Evolutionary conservation across 202 grass and related monocot genomes (phyloP).

Genomic region (Setaria viridis): DNA sequence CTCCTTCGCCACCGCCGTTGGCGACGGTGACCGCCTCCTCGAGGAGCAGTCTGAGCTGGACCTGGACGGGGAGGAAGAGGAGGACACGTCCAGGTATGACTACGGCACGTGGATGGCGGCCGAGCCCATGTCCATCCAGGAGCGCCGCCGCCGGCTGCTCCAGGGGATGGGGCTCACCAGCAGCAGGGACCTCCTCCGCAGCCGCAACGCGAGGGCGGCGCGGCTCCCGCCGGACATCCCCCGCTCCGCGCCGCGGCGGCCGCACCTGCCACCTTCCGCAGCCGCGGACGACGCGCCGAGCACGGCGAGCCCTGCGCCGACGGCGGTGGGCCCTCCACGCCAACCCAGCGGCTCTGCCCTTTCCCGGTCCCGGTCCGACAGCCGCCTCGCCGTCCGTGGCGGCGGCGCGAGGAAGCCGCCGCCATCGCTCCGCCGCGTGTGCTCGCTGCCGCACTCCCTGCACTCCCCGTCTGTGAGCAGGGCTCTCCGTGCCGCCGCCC

Average conservation of each 20-base stretch:
- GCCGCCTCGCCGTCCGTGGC: constrained; percentile 24
- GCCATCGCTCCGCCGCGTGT: constrained; percentile 39
- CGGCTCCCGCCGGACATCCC: constrained; percentile 42
- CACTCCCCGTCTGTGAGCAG: constrained; percentile 13
- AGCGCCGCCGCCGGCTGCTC: constrained; percentile 78
- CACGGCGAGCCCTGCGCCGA: not conserved
- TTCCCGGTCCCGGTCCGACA: constrained; percentile 52
- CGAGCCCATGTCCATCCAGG: constrained; percentile 71
- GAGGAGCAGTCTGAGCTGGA: constrained; percentile 45
- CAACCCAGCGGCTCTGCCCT: constrained; percentile 4
- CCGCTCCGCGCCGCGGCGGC: constrained; percentile 24
- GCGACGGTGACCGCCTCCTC: constrained; percentile 37
- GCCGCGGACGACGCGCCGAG: not conserved
- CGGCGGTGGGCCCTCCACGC: not conserved
- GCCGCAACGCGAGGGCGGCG: constrained; percentile 44
- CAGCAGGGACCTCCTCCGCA: constrained; percentile 57
- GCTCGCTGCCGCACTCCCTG: constrained; percentile 54
- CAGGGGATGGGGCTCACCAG: constrained; percentile 86
- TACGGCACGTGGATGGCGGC: constrained; percentile 77
- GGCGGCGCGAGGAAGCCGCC: constrained; percentile 8
- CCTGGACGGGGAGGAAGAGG: constrained; percentile 44
- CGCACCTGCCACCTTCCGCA: not conserved
- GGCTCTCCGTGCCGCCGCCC: not conserved
- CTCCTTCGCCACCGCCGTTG: constrained; percentile 73
- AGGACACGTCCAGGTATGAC: constrained; percentile 53